A percentile compares a stretch with the other conserved stretches of the same genome.
These are phyloP conservation scores for Phylloporus sp. DNA, from an alignment of 768 basidiomycete genomes.

Conservation along the genomic window DNA sequence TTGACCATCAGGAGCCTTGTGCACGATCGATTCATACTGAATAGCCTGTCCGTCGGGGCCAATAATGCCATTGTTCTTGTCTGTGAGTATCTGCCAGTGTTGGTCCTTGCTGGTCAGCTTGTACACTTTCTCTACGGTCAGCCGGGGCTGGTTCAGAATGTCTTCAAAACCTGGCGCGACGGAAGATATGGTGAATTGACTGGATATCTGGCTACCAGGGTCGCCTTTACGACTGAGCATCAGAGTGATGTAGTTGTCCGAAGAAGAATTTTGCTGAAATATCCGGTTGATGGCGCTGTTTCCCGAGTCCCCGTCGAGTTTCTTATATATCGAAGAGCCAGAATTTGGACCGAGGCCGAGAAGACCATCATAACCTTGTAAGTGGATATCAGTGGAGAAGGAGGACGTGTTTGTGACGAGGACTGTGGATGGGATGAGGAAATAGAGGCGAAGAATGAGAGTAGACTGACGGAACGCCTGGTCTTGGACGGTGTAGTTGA, in stretches of 20 bases:
- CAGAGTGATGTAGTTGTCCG: conserved; percentile 62
- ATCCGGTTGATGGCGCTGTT: conserved; percentile 61
- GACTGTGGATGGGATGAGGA: conserved; percentile 36
- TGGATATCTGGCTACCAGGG: conserved; percentile 43
- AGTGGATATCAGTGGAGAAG: conserved; percentile 56
- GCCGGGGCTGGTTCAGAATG: conserved; percentile 56
- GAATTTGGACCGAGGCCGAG: conserved; percentile 76
- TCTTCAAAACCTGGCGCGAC: conserved; percentile 56
- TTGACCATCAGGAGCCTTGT: conserved; percentile 57
- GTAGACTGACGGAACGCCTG: conserved; percentile 60
- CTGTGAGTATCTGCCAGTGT: conserved; percentile 75
- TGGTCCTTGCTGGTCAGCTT: conserved; percentile 59
- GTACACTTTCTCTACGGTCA: conserved; percentile 62
- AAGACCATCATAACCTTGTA: conserved; percentile 65
- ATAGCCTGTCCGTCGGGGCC: conserved; percentile 72
- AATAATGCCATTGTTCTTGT: conserved; percentile 60
- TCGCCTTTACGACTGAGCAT: conserved; percentile 58
- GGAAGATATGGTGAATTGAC: conserved; percentile 69
- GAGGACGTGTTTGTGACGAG: conserved; percentile 57
- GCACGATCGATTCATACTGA: conserved; percentile 58
- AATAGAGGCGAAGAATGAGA: not conserved
- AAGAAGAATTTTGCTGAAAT: conserved; percentile 53
- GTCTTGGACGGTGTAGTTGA: conserved; percentile 50
- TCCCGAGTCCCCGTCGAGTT: conserved; percentile 44
- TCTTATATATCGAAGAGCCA: conserved; percentile 59